Evolutionary conservation across 2,329 filamentous ascomycete species (phyloP).

Genomic region (Fonsecaea erecta): DNA sequence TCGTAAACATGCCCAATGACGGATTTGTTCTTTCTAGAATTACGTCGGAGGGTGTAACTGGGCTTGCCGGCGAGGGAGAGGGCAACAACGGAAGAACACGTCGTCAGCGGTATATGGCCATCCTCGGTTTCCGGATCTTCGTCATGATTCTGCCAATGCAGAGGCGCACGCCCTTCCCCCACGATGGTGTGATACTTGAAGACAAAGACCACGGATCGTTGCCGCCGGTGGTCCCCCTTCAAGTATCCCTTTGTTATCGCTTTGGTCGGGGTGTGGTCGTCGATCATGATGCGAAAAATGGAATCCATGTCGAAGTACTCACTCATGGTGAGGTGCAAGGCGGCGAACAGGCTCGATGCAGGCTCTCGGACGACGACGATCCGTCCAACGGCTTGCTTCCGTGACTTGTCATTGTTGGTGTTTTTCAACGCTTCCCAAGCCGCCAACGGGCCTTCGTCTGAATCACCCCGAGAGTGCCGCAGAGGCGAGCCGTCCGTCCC

Average conservation of each 20-base stretch:
- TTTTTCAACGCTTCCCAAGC: conserved; percentile 45
- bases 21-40: conserved; percentile 53
- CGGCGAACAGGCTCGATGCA: conserved; percentile 63
- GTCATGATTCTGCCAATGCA: conserved; percentile 65
- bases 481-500: conserved; percentile 52
- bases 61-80: conserved; percentile 61
- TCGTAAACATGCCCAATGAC: conserved; percentile 61
- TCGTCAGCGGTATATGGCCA: conserved; percentile 61
- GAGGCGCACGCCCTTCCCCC: conserved; percentile 59
- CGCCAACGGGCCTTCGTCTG: conserved; percentile 42
- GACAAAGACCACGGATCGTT: conserved; percentile 64
- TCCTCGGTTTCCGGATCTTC: conserved; percentile 48
- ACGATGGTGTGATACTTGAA: conserved; percentile 70
- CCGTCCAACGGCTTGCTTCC: conserved; percentile 58
- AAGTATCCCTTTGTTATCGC: conserved; percentile 60
- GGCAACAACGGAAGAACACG: conserved; percentile 64
- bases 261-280: conserved; percentile 44
- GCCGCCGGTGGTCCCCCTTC: conserved; percentile 51
- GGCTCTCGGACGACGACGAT: conserved; percentile 67
- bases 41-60: conserved; percentile 56
- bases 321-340: conserved; percentile 63
- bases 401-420: conserved; percentile 44
- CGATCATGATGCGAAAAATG: conserved; percentile 60
- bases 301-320: conserved; percentile 67
- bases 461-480: conserved; percentile 41